Base-by-base conservation (phyloP, 805 yeast species). In the Zygoascus bituminiphila region DNA sequence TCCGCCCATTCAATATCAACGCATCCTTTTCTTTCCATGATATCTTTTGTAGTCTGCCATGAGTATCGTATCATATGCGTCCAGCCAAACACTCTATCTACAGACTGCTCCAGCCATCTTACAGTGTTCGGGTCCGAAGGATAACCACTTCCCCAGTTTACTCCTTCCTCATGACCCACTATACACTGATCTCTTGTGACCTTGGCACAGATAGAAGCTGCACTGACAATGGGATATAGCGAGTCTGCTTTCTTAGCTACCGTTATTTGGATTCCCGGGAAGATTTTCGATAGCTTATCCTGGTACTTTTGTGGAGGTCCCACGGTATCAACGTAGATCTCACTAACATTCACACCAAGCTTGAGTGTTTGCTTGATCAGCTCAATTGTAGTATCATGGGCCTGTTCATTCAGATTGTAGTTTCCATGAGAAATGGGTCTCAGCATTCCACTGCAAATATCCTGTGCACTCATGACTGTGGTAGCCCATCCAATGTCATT, bases 161-260 rank as follows among this genome's bases (percentile, higher is more conserved):
- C 57, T 17, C 54, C 57, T 10, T 54, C 46, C n/a, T n/a, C n/a
- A n/a, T n/a, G n/a, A 12, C n/a, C 47, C 4, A 21, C 9, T 52
- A 84, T 65, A 38, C 77, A 73, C 42, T 77, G 65, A 63, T 93
- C 99, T 60, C 99, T 76, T 0, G 98, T 88, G 5, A 93, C 98
- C 62, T 93, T 93, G 8, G 99, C 99, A 42, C 89, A 89, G 43
- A 93, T 86, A 19, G 95, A 84, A 0, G 98, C 99, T 1, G 94
- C 85, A 62, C 95, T 84, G 6, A 93, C 99, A 47, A 88, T 81
- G 1, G 98, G 96, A 62, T 75, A 93, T 17, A 88, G 62, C 17
- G 96, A 81, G 69, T 93, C 99, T 0, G 98, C 98, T 62, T 93
- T 93, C 61, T 93, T 93, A 7, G 95, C 78, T 5, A 93, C 98